Evolutionary conservation across 495 filamentous ascomycete genomes (phyloP).

Genomic region (Cladorrhinum samala): DNA sequence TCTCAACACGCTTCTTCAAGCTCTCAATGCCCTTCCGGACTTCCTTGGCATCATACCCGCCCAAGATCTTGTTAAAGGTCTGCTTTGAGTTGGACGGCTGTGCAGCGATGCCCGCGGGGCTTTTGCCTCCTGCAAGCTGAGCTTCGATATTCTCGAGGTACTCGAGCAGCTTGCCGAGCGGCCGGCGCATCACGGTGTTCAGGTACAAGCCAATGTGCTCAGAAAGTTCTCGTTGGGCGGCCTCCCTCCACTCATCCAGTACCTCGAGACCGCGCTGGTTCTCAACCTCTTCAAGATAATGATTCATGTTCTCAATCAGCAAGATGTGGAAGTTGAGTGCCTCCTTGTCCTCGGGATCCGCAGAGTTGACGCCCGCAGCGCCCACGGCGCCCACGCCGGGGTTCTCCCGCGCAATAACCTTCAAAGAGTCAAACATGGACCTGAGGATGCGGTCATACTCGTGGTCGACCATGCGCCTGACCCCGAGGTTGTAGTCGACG

Average conservation of each 20-base stretch:
- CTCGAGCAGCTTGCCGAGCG: slow-evolving; percentile 83
- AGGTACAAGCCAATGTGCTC: slow-evolving; percentile 87
- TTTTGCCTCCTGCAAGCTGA: slow-evolving; percentile 49
- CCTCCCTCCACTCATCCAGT: slow-evolving; percentile 71
- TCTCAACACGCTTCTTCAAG: slow-evolving; percentile 84
- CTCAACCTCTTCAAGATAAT: slow-evolving; percentile 88
- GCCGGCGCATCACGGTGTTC: slow-evolving; percentile 78
- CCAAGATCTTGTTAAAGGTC: slow-evolving; percentile 77
- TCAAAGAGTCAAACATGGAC: slow-evolving; percentile 93
- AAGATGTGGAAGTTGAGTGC: slow-evolving; percentile 93
- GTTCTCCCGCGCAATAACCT: slow-evolving; percentile 90
- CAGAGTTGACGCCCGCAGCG: slow-evolving; percentile 12
- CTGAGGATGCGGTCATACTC: slow-evolving; percentile 86
- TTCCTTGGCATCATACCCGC: slow-evolving; percentile 73
- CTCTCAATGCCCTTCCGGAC: slow-evolving; percentile 77
- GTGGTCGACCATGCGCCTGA: slow-evolving; percentile 73
- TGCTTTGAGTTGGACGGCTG: slow-evolving; percentile 73
- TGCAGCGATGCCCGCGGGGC: slow-evolving; percentile 48
- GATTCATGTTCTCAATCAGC: slow-evolving; percentile 98
- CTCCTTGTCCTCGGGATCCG: slow-evolving; percentile 85
- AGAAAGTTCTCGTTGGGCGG: slow-evolving; percentile 69
- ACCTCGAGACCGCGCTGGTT: slow-evolving; percentile 60
- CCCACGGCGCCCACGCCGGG: slow-evolving; percentile 50
- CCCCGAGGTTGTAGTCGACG: slow-evolving; percentile 51
- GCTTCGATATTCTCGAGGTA: slow-evolving; percentile 79